Percentiles rank a stretch among this genome's conserved stretches.
Conservation (phyloP, 768 basidiomycete genomes). For the Amanita inopinata region DNA sequence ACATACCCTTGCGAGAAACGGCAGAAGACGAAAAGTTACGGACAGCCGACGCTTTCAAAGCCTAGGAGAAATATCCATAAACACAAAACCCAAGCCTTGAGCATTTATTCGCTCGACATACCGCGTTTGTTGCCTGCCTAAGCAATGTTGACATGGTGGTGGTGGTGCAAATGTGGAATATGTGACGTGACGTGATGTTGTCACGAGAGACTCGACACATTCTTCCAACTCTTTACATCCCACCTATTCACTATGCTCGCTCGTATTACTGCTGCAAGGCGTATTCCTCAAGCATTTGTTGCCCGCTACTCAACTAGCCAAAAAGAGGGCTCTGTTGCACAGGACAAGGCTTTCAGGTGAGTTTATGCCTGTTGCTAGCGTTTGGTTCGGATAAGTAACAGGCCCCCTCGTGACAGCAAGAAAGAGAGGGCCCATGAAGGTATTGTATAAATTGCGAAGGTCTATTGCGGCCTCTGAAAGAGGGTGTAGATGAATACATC, state of each 20-base stretch:
- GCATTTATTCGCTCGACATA: slow-evolving; percentile 20
- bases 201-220: neutral
- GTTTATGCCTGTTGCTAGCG: slow-evolving; percentile 4
- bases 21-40: slow-evolving; percentile 55
- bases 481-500: slow-evolving; percentile 41
- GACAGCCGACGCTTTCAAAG: slow-evolving; percentile 38
- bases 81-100: slow-evolving; percentile 2
- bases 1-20: slow-evolving; percentile 55
- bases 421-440: slow-evolving; percentile 55
- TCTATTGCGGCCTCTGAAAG: neutral
- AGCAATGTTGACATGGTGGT: slow-evolving; percentile 62
- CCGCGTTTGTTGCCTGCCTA: slow-evolving; percentile 45
- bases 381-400: slow-evolving; percentile 8
- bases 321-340: slow-evolving; percentile 42
- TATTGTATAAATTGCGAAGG: neutral
- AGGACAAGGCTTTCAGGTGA: slow-evolving; percentile 46
- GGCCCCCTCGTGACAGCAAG: slow-evolving; percentile 34
- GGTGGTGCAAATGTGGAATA: slow-evolving; percentile 32
- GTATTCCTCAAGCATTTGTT: slow-evolving; percentile 22
- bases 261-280: slow-evolving; percentile 25
- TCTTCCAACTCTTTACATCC: slow-evolving; percentile 11
- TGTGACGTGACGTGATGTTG: slow-evolving; percentile 22
- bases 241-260: slow-evolving; percentile 33
- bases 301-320: slow-evolving; percentile 25
- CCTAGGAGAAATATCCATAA: slow-evolving; percentile 24